Evolutionary conservation across 805 yeast species (phyloP).

Genomic region (Scheffersomyces coipomensis): DNA sequence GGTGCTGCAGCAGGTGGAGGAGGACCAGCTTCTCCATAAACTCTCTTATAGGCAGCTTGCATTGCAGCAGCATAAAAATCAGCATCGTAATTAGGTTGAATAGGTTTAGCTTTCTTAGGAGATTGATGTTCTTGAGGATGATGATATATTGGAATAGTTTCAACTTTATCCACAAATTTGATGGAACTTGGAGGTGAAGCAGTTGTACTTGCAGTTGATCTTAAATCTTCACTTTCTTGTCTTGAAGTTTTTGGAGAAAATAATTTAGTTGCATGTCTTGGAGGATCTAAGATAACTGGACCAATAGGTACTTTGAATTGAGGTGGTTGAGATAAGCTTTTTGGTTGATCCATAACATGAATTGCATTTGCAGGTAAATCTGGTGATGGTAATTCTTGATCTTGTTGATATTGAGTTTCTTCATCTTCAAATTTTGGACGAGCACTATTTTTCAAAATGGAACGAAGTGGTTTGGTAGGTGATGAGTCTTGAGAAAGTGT

Average conservation of each 20-base stretch:
- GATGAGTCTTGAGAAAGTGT: slow-evolving; percentile 1
- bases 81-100: slow-evolving; percentile 24
- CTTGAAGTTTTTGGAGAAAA: slow-evolving; percentile 5
- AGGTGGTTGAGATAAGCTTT: not conserved
- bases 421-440: slow-evolving; percentile 8
- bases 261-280: slow-evolving; percentile 1
- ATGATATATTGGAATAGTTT: slow-evolving; percentile 30
- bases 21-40: slow-evolving; percentile 41
- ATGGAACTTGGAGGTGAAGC: slow-evolving; percentile 32
- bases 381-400: slow-evolving; percentile 5
- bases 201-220: not conserved
- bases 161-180: slow-evolving; percentile 35
- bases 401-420: slow-evolving; percentile 11
- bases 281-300: slow-evolving; percentile 2
- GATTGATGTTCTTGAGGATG: slow-evolving; percentile 2
- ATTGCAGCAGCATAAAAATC: slow-evolving; percentile 57
- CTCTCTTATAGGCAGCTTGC: slow-evolving; percentile 54
- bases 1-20: slow-evolving; percentile 1
- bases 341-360: not conserved
- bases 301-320: not conserved
- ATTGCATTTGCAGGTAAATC: not conserved
- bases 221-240: not conserved
- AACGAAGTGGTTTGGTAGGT: slow-evolving; percentile 25
- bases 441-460: slow-evolving; percentile 30
- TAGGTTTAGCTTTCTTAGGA: slow-evolving; percentile 7